Conservation (phyloP, 495 filamentous ascomycete species). For the Penicillium subrubescens region DNA sequence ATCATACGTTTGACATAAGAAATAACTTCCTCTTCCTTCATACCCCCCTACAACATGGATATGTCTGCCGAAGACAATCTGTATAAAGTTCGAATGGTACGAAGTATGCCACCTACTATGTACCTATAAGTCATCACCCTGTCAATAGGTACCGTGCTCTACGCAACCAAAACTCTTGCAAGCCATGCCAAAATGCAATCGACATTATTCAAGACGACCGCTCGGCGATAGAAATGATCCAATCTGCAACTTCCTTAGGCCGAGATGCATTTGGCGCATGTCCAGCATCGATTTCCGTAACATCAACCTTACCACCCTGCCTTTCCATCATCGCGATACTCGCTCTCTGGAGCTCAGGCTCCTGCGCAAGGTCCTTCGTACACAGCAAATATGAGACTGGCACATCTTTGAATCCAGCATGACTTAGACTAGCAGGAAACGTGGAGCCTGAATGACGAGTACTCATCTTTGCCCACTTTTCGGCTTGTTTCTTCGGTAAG, state of each 20-base stretch:
- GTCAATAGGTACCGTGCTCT: too few relatives aligned
- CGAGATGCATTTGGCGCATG: not conserved
- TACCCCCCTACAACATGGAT: too few relatives aligned
- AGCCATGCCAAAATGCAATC: too few relatives aligned
- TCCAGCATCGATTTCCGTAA: not conserved
- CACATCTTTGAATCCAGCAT: not conserved
- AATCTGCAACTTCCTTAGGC: not conserved
- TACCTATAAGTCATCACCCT: too few relatives aligned
- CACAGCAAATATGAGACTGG: slow-evolving; percentile 4
- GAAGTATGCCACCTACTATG: too few relatives aligned
- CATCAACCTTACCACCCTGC: not conserved
- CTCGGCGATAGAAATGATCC: not conserved
- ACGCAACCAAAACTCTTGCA: too few relatives aligned
- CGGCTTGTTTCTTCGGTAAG: not conserved
- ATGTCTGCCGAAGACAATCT: too few relatives aligned
- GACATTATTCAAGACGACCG: not conserved
- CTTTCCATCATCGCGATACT: not conserved
- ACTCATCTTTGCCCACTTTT: not conserved
- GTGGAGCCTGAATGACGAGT: not conserved
- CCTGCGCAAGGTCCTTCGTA: not conserved
- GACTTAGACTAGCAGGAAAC: not conserved
- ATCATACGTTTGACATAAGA: too few relatives aligned
- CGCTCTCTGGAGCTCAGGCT: not conserved
- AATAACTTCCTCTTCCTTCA: too few relatives aligned
- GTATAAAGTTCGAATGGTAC: too few relatives aligned